Conservation (phyloP, 441 rosid genomes). For the Heliophila coronopifolia region DNA sequence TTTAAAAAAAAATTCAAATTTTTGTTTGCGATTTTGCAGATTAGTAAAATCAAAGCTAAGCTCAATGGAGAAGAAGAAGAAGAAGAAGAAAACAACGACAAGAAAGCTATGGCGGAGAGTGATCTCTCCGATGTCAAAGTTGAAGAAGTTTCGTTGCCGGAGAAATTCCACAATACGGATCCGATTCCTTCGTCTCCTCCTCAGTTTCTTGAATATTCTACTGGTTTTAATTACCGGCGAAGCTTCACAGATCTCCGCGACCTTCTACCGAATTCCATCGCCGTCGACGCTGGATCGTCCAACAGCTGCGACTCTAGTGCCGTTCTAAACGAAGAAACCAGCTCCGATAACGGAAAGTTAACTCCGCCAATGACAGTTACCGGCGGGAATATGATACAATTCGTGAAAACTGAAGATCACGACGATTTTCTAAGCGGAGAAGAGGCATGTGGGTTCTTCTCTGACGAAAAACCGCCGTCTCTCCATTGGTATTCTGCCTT, state of each 20-base stretch:
- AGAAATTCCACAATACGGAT: conserved; percentile 30
- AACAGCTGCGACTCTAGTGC: conserved; percentile 77
- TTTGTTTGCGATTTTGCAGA: conserved; percentile 33
- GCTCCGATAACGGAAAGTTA: conserved; percentile 23
- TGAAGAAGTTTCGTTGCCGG: conserved; percentile 30
- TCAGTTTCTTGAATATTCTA: conserved; percentile 26
- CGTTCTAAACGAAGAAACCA: conserved; percentile 52
- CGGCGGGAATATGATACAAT: conserved; percentile 27
- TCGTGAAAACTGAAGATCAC: conserved; percentile 47
- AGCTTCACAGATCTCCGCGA: conserved; percentile 34
- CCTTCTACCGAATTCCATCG: conserved; percentile 30
- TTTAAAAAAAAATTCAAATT: too few species aligned
- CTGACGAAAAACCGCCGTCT: conserved; percentile 71
- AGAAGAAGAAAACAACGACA: conserved; percentile 27
- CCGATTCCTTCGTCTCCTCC: conserved; percentile 21
- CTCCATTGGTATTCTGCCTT: conserved; percentile 67
- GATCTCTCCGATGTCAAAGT: conserved; percentile 52
- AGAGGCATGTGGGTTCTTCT: conserved; percentile 68
- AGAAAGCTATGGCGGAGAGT: conserved; percentile 31
- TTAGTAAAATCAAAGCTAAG: conserved; percentile 59
- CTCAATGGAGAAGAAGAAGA: conserved; percentile 35
- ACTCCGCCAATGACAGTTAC: conserved; percentile 15
- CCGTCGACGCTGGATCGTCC: conserved; percentile 54
- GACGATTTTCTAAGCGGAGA: conserved; percentile 63
- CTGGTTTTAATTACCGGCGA: conserved; percentile 22